A percentile compares a stretch with the other conserved stretches of the same genome.
Conservation (phyloP, 2,329 filamentous ascomycete genomes). For the Alternaria metachromatica region DNA sequence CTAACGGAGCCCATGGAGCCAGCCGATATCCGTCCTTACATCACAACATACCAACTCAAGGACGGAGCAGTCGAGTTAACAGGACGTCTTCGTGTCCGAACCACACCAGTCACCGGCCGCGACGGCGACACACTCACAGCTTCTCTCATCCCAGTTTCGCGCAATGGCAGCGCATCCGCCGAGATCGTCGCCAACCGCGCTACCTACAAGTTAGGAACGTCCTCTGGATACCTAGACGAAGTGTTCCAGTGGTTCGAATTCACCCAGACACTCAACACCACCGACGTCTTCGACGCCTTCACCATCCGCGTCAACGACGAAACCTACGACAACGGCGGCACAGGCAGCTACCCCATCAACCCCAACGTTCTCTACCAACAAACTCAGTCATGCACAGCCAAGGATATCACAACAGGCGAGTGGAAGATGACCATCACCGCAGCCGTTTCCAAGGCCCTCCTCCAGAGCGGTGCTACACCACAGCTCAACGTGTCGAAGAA, state of each 20-base stretch:
- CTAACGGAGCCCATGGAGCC: constrained; percentile 27
- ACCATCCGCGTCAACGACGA: constrained; percentile 10
- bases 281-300: constrained; percentile 5
- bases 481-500: constrained; percentile 3
- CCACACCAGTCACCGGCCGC: constrained; percentile 10
- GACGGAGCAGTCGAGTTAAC: constrained; percentile 19
- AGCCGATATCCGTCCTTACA: constrained; percentile 25
- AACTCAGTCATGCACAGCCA: neutral
- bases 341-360: constrained; percentile 12
- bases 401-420: neutral
- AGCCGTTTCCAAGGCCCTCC: constrained; percentile 4
- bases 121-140: constrained; percentile 1
- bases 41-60: constrained; percentile 17
- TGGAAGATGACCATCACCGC: constrained; percentile 3
- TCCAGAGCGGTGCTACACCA: neutral
- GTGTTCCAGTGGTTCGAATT: constrained; percentile 15
- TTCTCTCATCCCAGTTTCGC: constrained; percentile 4
- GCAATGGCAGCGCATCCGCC: neutral
- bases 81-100: constrained; percentile 26
- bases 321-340: constrained; percentile 14
- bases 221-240: constrained; percentile 11
- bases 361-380: constrained; percentile 9
- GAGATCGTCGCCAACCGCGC: neutral
- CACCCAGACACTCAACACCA: neutral
- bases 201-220: neutral